These are phyloP conservation scores for Aspergillus vadensis DNA, from an alignment of 2,329 filamentous ascomycete species.

Conservation along the genomic window DNA sequence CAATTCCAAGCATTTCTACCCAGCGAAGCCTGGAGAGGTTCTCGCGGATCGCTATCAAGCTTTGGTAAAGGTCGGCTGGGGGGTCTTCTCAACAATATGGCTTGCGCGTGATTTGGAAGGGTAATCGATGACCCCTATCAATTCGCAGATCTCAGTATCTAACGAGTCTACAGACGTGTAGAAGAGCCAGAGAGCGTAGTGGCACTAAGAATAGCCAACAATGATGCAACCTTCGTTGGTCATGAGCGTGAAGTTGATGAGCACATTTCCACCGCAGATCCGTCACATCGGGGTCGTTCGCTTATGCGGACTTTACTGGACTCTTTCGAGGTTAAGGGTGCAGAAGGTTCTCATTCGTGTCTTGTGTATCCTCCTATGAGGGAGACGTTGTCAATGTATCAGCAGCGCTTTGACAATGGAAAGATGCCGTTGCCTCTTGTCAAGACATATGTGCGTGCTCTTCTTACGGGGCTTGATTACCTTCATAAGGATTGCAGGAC, in stretches of 20 bases:
- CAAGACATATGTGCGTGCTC: constrained; percentile 39
- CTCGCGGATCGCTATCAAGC: constrained; percentile 32
- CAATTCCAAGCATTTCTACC: constrained; percentile 33
- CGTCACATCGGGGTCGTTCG: constrained; percentile 36
- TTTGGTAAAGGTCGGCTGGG: constrained; percentile 35
- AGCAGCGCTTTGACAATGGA: constrained; percentile 31
- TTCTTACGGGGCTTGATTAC: constrained; percentile 48
- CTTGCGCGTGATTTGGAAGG: constrained; percentile 33
- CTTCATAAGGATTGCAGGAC: constrained; percentile 45
- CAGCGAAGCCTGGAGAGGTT: constrained; percentile 34
- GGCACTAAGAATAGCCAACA: constrained; percentile 33
- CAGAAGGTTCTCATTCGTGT: constrained; percentile 37
- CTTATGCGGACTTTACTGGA: constrained; percentile 40
- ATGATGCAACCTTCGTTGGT: constrained; percentile 24
- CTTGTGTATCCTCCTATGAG: constrained; percentile 45
- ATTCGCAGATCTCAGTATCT: constrained; percentile 26
- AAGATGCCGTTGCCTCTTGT: constrained; percentile 38
- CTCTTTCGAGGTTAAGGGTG: constrained; percentile 35
- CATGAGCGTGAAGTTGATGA: constrained; percentile 38
- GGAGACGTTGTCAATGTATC: constrained; percentile 41
- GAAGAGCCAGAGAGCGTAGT: too few species aligned
- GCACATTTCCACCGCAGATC: constrained; percentile 35
- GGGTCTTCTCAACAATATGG: constrained; percentile 34
- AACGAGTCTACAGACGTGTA: constrained; percentile 25
- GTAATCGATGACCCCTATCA: constrained; percentile 26